These are phyloP conservation scores for Elongisporangium anandrum DNA, from an alignment of 352 stramenopile genomes.

Conservation along the genomic window DNA sequence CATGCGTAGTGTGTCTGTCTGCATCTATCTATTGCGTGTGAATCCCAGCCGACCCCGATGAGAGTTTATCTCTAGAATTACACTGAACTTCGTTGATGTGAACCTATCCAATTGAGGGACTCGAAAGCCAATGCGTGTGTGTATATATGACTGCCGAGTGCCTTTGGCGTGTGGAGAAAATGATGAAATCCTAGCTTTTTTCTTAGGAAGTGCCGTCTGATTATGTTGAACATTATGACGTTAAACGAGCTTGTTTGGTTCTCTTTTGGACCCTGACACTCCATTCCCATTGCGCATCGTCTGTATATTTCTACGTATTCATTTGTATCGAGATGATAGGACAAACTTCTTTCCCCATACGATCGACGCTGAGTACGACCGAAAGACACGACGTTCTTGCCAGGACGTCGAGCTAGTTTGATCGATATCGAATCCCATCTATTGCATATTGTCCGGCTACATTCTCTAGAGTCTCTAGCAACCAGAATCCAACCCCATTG, in stretches of 20 bases:
- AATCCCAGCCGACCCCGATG: neutral
- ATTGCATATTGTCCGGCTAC: conserved; percentile 21
- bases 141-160: conserved; percentile 1
- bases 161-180: conserved; percentile 45
- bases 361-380: conserved; percentile 65
- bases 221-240: conserved; percentile 77
- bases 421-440: conserved; percentile 29
- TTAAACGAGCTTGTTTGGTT: conserved; percentile 35
- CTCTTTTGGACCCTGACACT: conserved; percentile 39
- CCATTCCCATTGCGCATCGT: conserved; percentile 14
- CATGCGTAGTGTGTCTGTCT: neutral
- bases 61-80: conserved; percentile 63
- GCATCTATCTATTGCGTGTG: neutral
- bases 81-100: conserved; percentile 56
- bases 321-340: conserved; percentile 79
- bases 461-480: conserved; percentile 90
- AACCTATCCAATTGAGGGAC: conserved; percentile 53
- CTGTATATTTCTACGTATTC: conserved; percentile 22
- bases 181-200: conserved; percentile 67
- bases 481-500: conserved; percentile 55
- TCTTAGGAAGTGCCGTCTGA: conserved; percentile 71
- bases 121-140: conserved; percentile 1
- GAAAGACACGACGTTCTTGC: conserved; percentile 72
- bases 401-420: conserved; percentile 66
- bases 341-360: conserved; percentile 83